Evolutionary conservation across 106 monocot species (phyloP), one percentile per base, ranked within the genome.

Genomic region (Dactylorhiza incarnata): DNA sequence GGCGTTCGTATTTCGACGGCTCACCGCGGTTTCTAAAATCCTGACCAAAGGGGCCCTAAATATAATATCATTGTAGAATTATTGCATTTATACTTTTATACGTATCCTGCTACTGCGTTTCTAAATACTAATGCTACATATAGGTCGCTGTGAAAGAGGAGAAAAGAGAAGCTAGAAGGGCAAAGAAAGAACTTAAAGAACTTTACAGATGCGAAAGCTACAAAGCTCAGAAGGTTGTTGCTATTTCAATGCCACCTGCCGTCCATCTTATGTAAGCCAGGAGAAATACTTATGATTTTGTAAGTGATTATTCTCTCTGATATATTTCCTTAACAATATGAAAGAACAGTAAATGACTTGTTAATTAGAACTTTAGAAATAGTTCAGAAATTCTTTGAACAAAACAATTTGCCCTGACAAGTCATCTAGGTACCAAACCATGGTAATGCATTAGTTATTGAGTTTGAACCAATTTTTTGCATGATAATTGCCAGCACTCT

Each of bases 121-220:
- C 16, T 22, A 43, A 65, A 12, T 65, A 26, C 29, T 29, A 47
- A 19, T 78, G 48, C 51, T 78, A 53, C 29, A 13, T 67, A 50
- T 49, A 97, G 97, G 84, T 82, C 61, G 79, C 94, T 75, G 78
- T 97, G 49, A 94, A 93, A 82, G 86, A 94, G 82, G 89, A 86
- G 73, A 89, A 74, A 84, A 86, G 91, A 77, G 93, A 89, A 87
- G 97, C 93, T 50, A 80, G 91, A n/a, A 79, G 69, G 29, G 76
- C 84, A 23, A 97, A 97, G 84, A 97, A 97, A 79, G 87, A 91
- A 72, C 74, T 93, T 59, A 97, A 91, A 74, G 86, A 65, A 10
- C 47, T 97, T 47, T 97, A 97, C 84, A 91, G 55, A 77, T 80
- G 73, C 76, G 97, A 97, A 94, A 80, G 86, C 7, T 85, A 91